Percentiles rank a stretch among this genome's conserved stretches.
phyloP scores from a whole-genome alignment of 2,329 filamentous ascomycete genomes.

The Fusarium sp. region DNA sequence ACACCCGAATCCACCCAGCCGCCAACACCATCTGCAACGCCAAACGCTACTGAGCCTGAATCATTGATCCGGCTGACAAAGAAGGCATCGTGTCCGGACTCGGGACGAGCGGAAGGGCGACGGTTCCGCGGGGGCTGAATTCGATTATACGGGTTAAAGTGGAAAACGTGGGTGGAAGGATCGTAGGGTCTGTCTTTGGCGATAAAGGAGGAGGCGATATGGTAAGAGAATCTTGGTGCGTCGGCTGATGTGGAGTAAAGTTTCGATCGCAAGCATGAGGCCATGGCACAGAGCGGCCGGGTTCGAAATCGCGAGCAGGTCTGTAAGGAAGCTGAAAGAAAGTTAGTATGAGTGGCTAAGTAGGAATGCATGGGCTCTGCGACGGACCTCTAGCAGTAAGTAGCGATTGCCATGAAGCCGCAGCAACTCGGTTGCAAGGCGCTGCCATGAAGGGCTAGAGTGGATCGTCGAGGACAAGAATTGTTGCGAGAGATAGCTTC shows the following conservation, averaged over 20 bases:
- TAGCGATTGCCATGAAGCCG: conserved; percentile 38
- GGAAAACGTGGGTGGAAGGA: conserved; percentile 75
- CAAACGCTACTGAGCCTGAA: conserved; percentile 80
- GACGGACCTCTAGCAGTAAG: conserved; percentile 35
- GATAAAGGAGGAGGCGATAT: conserved; percentile 80
- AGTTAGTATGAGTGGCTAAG: conserved; percentile 19
- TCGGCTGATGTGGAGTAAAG: conserved; percentile 42
- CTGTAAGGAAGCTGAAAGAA: conserved; percentile 27
- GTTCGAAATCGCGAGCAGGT: conserved; percentile 13
- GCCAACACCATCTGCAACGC: conserved; percentile 93
- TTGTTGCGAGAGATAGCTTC: conserved; percentile 8
- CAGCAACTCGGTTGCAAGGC: conserved; percentile 35
- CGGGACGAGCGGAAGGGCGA: conserved; percentile 65
- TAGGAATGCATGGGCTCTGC: background rate
- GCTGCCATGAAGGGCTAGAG: conserved; percentile 42
- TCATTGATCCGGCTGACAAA: conserved; percentile 87
- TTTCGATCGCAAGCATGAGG: conserved; percentile 33
- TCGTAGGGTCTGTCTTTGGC: conserved; percentile 78
- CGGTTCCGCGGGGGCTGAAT: conserved; percentile 61
- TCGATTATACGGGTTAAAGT: conserved; percentile 75
- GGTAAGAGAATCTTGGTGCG: conserved; percentile 68
- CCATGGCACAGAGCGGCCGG: conserved; percentile 25
- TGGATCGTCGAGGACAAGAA: conserved; percentile 24
- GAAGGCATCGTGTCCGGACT: conserved; percentile 95
- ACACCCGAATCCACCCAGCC: conserved; percentile 95